Evolutionary conservation across 176 grass and related monocot species (phyloP).

Genomic region (Areca catechu): DNA sequence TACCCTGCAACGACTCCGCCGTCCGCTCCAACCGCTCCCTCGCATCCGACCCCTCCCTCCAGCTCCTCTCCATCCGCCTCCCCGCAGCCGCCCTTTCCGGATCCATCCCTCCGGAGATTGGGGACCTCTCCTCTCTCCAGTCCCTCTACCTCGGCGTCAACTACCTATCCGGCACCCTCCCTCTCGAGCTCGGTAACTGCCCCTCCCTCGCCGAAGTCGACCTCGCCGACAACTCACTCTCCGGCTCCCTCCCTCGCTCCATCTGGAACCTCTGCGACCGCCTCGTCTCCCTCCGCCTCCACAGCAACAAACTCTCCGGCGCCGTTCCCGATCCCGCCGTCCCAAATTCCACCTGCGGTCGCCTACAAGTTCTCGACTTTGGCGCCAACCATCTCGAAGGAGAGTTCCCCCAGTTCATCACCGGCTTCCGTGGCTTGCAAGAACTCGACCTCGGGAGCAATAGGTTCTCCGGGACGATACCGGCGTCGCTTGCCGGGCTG

Average conservation of each 20-base stretch:
- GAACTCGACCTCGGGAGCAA: slow-evolving; percentile 62
- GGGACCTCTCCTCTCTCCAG: slow-evolving; percentile 43
- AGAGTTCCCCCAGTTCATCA: slow-evolving; percentile 49
- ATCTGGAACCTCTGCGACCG: slow-evolving; percentile 74
- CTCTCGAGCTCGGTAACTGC: slow-evolving; percentile 72
- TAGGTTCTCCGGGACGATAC: slow-evolving; percentile 40
- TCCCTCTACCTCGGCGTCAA: slow-evolving; percentile 59
- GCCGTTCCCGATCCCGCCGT: slow-evolving; percentile 46
- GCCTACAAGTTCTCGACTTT: slow-evolving; percentile 49
- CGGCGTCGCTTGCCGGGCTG: slow-evolving; percentile 32
- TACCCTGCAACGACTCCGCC: slow-evolving; percentile 31
- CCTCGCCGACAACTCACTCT: slow-evolving; percentile 44
- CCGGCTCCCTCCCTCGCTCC: slow-evolving; percentile 38
- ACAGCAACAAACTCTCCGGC: slow-evolving; percentile 43
- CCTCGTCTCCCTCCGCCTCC: slow-evolving; percentile 39
- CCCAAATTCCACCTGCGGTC: slow-evolving; percentile 41
- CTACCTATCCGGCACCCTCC: slow-evolving; percentile 33
- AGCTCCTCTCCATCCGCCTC: slow-evolving; percentile 61
- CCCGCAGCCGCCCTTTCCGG: slow-evolving; percentile 56
- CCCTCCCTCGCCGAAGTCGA: slow-evolving; percentile 53
- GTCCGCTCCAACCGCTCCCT: slow-evolving; percentile 51
- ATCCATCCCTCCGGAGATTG: slow-evolving; percentile 41
- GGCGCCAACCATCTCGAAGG: slow-evolving; percentile 51
- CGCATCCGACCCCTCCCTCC: slow-evolving; percentile 25
- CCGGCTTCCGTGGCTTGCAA: slow-evolving; percentile 40